Evolutionary conservation across 306 rosid species (phyloP).

Genomic region (Mimosa bimucronata): DNA sequence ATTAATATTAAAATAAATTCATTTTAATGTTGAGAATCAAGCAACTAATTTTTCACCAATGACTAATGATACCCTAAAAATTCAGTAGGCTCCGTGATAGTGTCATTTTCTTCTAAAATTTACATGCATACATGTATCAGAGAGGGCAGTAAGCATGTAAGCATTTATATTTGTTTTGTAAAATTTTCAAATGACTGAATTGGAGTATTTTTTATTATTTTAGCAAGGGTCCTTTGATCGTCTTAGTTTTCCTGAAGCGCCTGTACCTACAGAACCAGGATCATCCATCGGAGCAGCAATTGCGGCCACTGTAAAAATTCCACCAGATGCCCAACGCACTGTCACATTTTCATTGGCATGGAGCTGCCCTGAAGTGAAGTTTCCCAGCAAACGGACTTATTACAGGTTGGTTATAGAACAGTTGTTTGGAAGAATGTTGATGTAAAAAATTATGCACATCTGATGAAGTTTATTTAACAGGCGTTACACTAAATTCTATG

Average conservation of each 20-base stretch:
- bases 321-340: slow-evolving; percentile 59
- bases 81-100: neutral
- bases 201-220: slow-evolving; percentile 35
- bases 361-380: slow-evolving; percentile 90
- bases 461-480: slow-evolving; percentile 55
- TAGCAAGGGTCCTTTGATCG: slow-evolving; percentile 88
- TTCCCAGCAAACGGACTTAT: slow-evolving; percentile 63
- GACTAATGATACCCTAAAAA: neutral
- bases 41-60: neutral
- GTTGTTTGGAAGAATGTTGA: slow-evolving; percentile 32
- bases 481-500: slow-evolving; percentile 93
- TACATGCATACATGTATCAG: neutral
- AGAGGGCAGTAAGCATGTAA: slow-evolving; percentile 19
- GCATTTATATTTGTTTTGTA: slow-evolving; percentile 11
- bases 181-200: slow-evolving; percentile 38
- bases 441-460: slow-evolving; percentile 26
- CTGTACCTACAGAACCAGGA: slow-evolving; percentile 73
- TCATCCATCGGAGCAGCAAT: slow-evolving; percentile 96
- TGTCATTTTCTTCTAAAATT: slow-evolving; percentile 25
- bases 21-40: slow-evolving; percentile 26
- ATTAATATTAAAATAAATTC: neutral
- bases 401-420: slow-evolving; percentile 65
- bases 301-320: slow-evolving; percentile 83
- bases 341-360: slow-evolving; percentile 94
- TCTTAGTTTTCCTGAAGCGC: slow-evolving; percentile 50